Base-by-base conservation (phyloP, 768 basidiomycete genomes). In the Butyriboletus loyo region DNA sequence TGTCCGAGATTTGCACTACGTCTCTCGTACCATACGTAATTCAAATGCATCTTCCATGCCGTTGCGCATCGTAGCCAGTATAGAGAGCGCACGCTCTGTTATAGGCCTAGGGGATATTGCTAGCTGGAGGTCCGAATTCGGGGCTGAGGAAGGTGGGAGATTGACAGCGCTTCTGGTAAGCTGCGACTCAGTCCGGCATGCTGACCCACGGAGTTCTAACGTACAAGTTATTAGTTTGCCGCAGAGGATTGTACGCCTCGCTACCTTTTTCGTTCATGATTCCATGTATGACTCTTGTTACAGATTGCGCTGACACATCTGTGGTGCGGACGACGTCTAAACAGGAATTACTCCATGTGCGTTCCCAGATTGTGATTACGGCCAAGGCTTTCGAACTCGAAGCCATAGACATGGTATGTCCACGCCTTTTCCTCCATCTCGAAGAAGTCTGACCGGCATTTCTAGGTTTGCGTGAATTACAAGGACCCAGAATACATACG, bases 231-330 rank as follows among this genome's bases (percentile, higher is more conserved):
- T 21, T 59, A 96, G 94, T 98, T 97, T 67, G 94, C 91, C 3
- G 91, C 93, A 21, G 94, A 98, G 73, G 94, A 98, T 62, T 96
- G 92, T 93, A 68, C 57, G 79, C 64, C 22, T 38, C 10, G 4
- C 38, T 53, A 14, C 35, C 22, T 28, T 58, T 52, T 41, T 13
- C 43, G n/a, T 17, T 50, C 35, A 19, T 15, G 39, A 39, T 38
- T 25, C 17, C 1, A 41, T 11, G 32, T 43, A 42, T 53, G 39
- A 58, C 57, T 30, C 32, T 34, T 32, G 32, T n/a, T 34, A 2
- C 52, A 96, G 92, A 92, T 67, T 97, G 95, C 61, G 93, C 94
- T 1, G 89, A 93, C 64, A 88, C 92, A 3, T 83, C 83, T 6
- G 85, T 97, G 47, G 78, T 87, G 31, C 84, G 95, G 25, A 86